Conservation (phyloP, 768 basidiomycete genomes). For the Lentinula edodes region DNA sequence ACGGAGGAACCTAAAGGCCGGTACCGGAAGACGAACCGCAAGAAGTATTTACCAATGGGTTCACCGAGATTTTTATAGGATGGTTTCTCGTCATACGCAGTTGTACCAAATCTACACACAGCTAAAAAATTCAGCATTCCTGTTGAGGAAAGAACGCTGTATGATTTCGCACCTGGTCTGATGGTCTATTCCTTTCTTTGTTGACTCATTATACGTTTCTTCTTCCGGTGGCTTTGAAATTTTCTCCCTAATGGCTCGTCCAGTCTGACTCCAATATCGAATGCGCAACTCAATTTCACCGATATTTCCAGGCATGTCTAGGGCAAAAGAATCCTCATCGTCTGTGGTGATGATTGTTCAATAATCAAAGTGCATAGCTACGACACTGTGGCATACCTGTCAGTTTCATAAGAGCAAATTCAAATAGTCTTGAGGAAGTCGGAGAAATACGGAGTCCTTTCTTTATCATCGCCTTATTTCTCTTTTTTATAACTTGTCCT, state of each 20-base stretch:
- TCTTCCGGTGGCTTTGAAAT: background rate
- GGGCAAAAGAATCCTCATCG: background rate
- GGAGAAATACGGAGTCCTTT: background rate
- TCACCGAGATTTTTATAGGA: background rate
- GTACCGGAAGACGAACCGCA: background rate
- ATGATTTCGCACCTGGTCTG: background rate
- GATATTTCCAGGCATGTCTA: background rate
- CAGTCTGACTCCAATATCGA: background rate
- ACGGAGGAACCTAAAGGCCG: background rate
- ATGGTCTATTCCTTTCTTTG: background rate
- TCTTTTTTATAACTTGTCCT: background rate
- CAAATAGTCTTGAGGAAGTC: background rate
- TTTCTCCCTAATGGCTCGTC: background rate
- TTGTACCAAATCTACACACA: background rate
- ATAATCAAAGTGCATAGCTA: background rate
- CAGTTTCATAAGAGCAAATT: background rate
- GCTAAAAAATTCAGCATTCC: background rate
- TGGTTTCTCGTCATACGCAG: too few species aligned
- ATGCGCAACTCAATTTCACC: constrained; percentile 1
- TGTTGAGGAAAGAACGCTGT: background rate
- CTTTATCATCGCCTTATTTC: background rate
- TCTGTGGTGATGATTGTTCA: background rate
- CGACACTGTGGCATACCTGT: background rate
- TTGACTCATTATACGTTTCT: background rate
- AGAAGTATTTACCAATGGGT: background rate